Evolutionary conservation across 2,329 filamentous ascomycete genomes (phyloP), one percentile per base, ranked within the genome.

Genomic region (Calonectria hongkongensis): DNA sequence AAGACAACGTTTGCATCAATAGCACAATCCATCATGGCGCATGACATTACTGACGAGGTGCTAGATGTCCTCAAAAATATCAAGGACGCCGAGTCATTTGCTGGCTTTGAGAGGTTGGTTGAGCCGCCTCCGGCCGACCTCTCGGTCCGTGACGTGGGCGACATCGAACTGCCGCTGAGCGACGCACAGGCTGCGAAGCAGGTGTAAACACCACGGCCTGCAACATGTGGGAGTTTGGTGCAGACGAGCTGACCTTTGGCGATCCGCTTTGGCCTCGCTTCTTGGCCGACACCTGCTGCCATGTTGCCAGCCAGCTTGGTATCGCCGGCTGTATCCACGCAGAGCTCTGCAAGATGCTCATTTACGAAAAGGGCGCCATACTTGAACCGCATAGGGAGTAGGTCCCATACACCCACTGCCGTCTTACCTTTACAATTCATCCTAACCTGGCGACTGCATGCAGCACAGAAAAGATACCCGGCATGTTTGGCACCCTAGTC

Each of bases 401-500:
- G 41, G 36, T 8, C 9, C 10, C 54, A 73, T 72, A 78, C 41
- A 4, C 15, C 18, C 33, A 16, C 7, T 27, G 5, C 8, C 8
- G 5, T 54, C 33, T 5, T 1, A 33, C 30, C 9, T 2, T 5
- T 33, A 33, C 30, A 33, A 33, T 33, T 9, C 30, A 33, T 33
- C 30, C 54, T 16, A 10, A 71, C 43, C 43, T 73, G 12, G 73
- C 15, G 6, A 10, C 70, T 12, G 9, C 30, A 33, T 15, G 36
- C 7, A 85, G 84, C 77, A 86, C 84, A 0, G 86, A 89, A 72
- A 89, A 88, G 62, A 82, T 80, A 0, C 84, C 85, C 0, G 84
- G 84, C 21, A 89, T 89, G 85, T 84, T 90, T 72, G 89, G 86
- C 4, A 90, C 86, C 0, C 80, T 91, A 2, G 83, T 88, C 47